Evolutionary conservation across 495 filamentous ascomycete species (phyloP).

Genomic region (Daldinia grandis): DNA sequence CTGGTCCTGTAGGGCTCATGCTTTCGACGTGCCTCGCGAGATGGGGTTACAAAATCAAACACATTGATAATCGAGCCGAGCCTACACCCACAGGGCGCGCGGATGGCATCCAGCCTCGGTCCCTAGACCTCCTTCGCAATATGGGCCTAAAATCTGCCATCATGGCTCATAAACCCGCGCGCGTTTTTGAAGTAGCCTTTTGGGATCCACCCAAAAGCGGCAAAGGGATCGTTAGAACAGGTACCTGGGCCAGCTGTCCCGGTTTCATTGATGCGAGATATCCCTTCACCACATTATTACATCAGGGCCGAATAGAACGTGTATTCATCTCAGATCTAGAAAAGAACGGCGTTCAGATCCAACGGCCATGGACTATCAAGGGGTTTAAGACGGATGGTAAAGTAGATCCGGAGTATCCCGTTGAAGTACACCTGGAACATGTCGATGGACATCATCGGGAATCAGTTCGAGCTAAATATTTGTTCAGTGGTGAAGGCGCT

Average conservation of each 20-base stretch:
- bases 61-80: slow-evolving; percentile 75
- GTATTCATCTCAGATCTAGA: slow-evolving; percentile 73
- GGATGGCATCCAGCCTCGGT: slow-evolving; percentile 83
- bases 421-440: slow-evolving; percentile 75
- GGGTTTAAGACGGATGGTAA: slow-evolving; percentile 69
- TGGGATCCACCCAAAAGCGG: slow-evolving; percentile 71
- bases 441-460: slow-evolving; percentile 72
- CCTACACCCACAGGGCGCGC: slow-evolving; percentile 77
- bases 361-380: slow-evolving; percentile 67
- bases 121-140: slow-evolving; percentile 77
- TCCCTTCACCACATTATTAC: slow-evolving; percentile 77
- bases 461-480: slow-evolving; percentile 64
- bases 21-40: slow-evolving; percentile 82
- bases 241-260: slow-evolving; percentile 76
- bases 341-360: slow-evolving; percentile 64
- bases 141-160: slow-evolving; percentile 75
- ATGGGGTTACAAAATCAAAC: slow-evolving; percentile 73
- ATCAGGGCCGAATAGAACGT: slow-evolving; percentile 79
- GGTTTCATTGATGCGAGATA: slow-evolving; percentile 78
- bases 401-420: slow-evolving; percentile 66
- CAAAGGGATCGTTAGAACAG: slow-evolving; percentile 71
- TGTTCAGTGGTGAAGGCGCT: slow-evolving; percentile 68
- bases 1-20: slow-evolving; percentile 86
- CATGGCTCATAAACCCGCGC: slow-evolving; percentile 77
- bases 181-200: slow-evolving; percentile 79